Base-by-base conservation (phyloP, 2,329 filamentous ascomycete genomes). In the Penicillium sp. region DNA sequence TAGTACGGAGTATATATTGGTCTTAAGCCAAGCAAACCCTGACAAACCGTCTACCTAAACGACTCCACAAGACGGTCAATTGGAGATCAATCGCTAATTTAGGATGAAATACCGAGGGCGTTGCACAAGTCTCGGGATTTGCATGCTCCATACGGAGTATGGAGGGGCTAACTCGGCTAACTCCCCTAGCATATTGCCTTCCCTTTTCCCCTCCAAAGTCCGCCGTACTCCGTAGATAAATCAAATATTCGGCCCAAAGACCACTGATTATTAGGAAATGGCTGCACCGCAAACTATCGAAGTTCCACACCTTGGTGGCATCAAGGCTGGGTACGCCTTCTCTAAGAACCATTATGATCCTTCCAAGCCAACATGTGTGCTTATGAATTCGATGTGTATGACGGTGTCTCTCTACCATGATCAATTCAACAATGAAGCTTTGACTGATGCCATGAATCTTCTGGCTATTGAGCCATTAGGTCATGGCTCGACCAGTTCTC, bases 391-490 rank as follows among this genome's bases (percentile, higher is more conserved):
- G 37, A 77, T 78, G 64, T 72, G 68, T 34, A 78, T 73, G 31
- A 68, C 70, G 0, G 67, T 69, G 1, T 68, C 73, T 6, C 67
- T 78, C 2, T 75, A 72, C 59, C 51, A 56, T 2, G 53, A 60
- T 15, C 72, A 74, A 52, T 74, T 67, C 52, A 56, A 57, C 28
- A 67, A 69, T 48, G 43, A 58, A 12, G 49, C 53, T 3, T 55
- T 75, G 6, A 69, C 62, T 0, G 63, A 64, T 8, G 58, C 59
- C 4, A 67, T 74, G 62, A 78, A 78, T 50, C 64, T 79, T 12
- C 57, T 79, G 21, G 72, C 75, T 21, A 75, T 79, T 51, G 76
- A 78, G 59, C 69, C 73, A 6, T 67, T 78, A 13, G 77, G 76
- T 31, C 76, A 78, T 58, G 76, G 76, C 7, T 60, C 72, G 48